Conservation (phyloP, 495 filamentous ascomycete genomes). For the Friedmanniomyces simplex region DNA sequence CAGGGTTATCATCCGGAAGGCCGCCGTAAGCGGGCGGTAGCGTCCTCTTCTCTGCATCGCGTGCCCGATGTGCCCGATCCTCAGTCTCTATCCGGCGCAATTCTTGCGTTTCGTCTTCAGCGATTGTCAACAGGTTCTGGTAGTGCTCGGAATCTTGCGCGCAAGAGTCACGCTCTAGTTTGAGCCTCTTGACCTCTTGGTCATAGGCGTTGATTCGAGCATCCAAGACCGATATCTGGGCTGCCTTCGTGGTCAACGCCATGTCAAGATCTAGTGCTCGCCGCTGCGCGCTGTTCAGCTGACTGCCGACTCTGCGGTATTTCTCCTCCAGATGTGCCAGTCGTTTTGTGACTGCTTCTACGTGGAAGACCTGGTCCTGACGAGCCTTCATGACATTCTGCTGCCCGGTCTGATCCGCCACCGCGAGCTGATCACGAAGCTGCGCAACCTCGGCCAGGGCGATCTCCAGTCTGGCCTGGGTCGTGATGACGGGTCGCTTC, state of each 20-base stretch:
- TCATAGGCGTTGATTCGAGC: background rate
- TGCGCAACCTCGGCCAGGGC: background rate
- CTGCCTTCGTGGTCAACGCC: background rate
- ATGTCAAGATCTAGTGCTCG: background rate
- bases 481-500: background rate
- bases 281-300: background rate
- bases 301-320: background rate
- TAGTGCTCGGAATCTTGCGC: background rate
- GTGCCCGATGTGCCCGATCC: background rate
- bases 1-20: background rate
- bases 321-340: background rate
- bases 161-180: background rate
- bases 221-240: background rate
- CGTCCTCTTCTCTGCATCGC: background rate
- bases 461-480: background rate
- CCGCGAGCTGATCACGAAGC: background rate
- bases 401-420: background rate
- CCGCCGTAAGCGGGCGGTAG: constrained; percentile 9
- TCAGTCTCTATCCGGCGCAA: constrained; percentile 9
- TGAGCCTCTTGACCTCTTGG: background rate
- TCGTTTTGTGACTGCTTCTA: background rate
- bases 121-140: background rate
- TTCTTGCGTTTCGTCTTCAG: constrained; percentile 5
- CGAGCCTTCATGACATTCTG: background rate
- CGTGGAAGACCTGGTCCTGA: background rate